Conservation (phyloP, 1,139 yeast genomes). For the Hyphopichia burtonii region DNA sequence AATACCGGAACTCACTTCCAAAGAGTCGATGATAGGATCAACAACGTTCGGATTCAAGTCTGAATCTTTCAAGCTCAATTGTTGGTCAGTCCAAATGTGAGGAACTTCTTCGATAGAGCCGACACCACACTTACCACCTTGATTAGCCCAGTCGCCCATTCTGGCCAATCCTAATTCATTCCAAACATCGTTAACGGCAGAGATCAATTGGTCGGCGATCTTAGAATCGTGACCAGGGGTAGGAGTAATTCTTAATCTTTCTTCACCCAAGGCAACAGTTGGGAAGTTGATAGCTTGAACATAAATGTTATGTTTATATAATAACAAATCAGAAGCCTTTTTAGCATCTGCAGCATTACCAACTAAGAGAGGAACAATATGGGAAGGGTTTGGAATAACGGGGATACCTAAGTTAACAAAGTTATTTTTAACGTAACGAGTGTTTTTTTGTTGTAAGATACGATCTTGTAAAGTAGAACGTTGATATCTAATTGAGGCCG, state of each 20-base stretch:
- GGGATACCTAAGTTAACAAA: slow-evolving; percentile 79
- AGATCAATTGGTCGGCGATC: slow-evolving; percentile 71
- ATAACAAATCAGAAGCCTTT: slow-evolving; percentile 82
- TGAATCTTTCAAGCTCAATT: slow-evolving; percentile 58
- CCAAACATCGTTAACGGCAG: slow-evolving; percentile 80
- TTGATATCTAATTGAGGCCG: slow-evolving; percentile 82
- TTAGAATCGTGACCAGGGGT: slow-evolving; percentile 92
- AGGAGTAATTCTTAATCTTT: slow-evolving; percentile 94
- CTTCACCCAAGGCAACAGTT: slow-evolving; percentile 94
- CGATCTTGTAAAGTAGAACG: slow-evolving; percentile 77
- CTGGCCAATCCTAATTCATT: slow-evolving; percentile 71
- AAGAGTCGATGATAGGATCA: slow-evolving; percentile 57
- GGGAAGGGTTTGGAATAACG: slow-evolving; percentile 96
- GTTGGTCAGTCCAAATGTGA: slow-evolving; percentile 84
- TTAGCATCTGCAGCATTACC: slow-evolving; percentile 95
- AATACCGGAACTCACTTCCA: slow-evolving; percentile 69
- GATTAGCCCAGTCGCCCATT: slow-evolving; percentile 70
- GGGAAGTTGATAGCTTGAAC: slow-evolving; percentile 99
- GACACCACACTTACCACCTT: slow-evolving; percentile 89
- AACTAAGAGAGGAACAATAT: slow-evolving; percentile 90
- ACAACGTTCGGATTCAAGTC: slow-evolving; percentile 66
- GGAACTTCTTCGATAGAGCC: slow-evolving; percentile 56
- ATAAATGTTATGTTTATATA: slow-evolving; percentile 81
- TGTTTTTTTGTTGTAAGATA: slow-evolving; percentile 79
- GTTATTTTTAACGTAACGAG: slow-evolving; percentile 77